Evolutionary conservation across 768 basidiomycete genomes (phyloP), one percentile per base, ranked within the genome.

Genomic region (Rhizopogon rudus): DNA sequence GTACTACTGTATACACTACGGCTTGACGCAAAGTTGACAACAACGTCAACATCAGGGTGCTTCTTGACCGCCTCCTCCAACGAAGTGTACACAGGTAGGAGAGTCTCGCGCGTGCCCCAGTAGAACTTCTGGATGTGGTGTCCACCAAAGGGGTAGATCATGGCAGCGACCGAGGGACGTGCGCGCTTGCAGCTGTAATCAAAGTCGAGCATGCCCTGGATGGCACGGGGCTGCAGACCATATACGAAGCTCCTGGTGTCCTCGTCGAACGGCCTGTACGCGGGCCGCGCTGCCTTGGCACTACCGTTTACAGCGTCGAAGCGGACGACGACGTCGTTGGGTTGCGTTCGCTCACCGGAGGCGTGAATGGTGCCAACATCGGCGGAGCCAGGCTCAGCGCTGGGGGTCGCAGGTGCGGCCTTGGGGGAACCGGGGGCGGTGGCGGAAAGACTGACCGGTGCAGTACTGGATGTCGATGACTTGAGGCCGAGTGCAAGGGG

Each of bases 61-160:
- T 98, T 99, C 73, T 83, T 80, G 61, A 88, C 84, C 13, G 96
- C 96, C 67, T 98, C 96, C 52, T 83, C 83, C 61, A 97, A 80
- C 53, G 84, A 84, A 17, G 95, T 96, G 79, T 97, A 99, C 42
- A 99, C 96, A 50, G 97, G 97, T 40, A 99, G 85, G 46, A 99
- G 87, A 3, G 96, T 96, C 80, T 98, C 97, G 78, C 92, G 93
- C 40, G 97, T 98, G 54, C 97, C 97, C 97, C 97, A 98, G 82
- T 99, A 98, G 84, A 99, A 98, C 79, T 99, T 99, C 77, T 99
- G 97, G 73, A 98, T 97, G 77, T 98, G 97, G 77, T 98, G 96
- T 17, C 96, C 96, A 67, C 96, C 97, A 74, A 99, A 99, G 69
- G 96, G 97, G 73, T 99, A 99, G 70, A 99, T 97, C 96, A 98